Evolutionary conservation across 2,329 filamentous ascomycete genomes (phyloP).

Genomic region (Diaporthe destruens): DNA sequence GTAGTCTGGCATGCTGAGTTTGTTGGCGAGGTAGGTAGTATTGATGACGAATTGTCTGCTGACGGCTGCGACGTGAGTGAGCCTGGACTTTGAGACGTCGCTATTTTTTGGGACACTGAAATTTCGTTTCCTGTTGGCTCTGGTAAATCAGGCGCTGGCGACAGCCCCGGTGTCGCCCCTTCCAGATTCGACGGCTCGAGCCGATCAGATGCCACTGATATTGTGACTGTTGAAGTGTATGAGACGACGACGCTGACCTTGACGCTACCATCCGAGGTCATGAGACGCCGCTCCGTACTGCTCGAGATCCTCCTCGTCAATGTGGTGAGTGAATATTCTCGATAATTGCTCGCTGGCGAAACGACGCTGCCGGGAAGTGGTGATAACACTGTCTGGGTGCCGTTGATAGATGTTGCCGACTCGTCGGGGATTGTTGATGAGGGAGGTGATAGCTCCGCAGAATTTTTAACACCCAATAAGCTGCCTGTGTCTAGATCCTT

Average conservation of each 20-base stretch:
- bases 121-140: neutral
- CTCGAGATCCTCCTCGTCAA: neutral
- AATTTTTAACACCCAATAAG: neutral
- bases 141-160: neutral
- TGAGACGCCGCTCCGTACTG: neutral
- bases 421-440: neutral
- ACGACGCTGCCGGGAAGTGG: no score
- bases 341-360: no score
- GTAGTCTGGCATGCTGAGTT: neutral
- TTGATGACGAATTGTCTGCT: neutral
- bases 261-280: neutral
- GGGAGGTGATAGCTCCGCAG: neutral
- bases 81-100: neutral
- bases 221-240: neutral
- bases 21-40: neutral
- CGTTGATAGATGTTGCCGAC: neutral
- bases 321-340: neutral
- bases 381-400: no score
- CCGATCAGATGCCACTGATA: neutral
- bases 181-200: neutral
- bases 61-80: no score
- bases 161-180: neutral
- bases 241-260: constrained; percentile 2
- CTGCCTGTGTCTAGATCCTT: neutral
- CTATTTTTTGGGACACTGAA: neutral